Conservation (phyloP, 2,329 filamentous ascomycete genomes). For the Neonectria coccinea region DNA sequence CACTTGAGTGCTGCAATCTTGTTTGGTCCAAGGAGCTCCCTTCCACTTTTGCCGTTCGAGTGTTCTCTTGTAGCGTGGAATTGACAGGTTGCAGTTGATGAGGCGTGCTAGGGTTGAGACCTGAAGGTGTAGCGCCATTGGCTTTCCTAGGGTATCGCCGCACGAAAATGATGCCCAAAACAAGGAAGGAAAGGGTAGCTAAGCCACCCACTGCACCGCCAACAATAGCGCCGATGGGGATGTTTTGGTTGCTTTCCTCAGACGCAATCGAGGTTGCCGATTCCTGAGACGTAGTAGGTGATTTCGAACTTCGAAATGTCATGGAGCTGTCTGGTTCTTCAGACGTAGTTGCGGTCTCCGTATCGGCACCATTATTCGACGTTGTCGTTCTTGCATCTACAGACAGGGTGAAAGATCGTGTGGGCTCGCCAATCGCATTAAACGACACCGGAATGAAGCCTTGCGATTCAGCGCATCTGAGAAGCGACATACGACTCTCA, state of each 20-base stretch:
- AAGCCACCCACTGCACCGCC: not conserved
- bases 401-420: not conserved
- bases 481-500: too few species aligned
- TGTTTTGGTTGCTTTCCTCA: not conserved
- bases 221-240: not conserved
- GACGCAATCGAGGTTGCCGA: not conserved
- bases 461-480: too few species aligned
- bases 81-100: not conserved
- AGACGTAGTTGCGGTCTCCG: not conserved
- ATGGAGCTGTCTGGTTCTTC: too few species aligned
- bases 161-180: not conserved
- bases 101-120: too few species aligned
- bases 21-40: not conserved
- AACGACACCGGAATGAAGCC: not conserved
- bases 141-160: not conserved
- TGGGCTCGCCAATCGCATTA: not conserved
- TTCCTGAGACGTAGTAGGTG: too few species aligned
- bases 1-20: not conserved
- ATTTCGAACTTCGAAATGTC: not conserved
- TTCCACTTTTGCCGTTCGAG: not conserved
- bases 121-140: not conserved
- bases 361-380: not conserved
- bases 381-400: not conserved
- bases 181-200: not conserved
- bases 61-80: not conserved